phyloP scores from a whole-genome alignment of 2,329 filamentous ascomycete species.

The Curvularia eragrostidis region DNA sequence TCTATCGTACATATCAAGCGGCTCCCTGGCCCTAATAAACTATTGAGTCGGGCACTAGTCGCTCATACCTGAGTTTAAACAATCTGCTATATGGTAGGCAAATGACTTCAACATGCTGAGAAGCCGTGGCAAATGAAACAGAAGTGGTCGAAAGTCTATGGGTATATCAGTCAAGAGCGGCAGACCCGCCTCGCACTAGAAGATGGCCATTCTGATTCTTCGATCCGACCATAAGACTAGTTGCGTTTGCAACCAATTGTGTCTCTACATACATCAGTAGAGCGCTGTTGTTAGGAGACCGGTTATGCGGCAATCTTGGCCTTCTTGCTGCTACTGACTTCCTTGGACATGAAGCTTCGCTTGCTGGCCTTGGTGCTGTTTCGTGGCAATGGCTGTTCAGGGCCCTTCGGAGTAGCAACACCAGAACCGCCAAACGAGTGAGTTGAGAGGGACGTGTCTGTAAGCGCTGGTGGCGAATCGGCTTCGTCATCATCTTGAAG shows the following conservation, averaged over 20 bases:
- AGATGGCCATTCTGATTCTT: background rate
- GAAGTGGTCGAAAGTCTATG: background rate
- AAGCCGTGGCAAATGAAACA: background rate
- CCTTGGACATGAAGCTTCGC: constrained; percentile 10
- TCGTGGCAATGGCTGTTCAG: background rate
- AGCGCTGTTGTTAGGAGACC: constrained; percentile 10
- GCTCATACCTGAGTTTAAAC: background rate
- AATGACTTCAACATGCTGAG: background rate
- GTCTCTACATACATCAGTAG: background rate
- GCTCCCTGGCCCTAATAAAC: background rate
- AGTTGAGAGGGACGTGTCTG: constrained; percentile 35
- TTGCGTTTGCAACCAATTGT: background rate
- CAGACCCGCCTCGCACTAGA: too few relatives aligned
- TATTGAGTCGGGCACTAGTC: background rate
- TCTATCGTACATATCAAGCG: background rate
- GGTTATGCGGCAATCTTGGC: constrained; percentile 17
- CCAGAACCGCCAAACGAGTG: constrained; percentile 32
- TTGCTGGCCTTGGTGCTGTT: constrained; percentile 13
- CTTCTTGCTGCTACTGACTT: constrained; percentile 23
- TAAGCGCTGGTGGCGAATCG: constrained; percentile 35
- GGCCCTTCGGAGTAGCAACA: constrained; percentile 30
- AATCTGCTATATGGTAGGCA: background rate
- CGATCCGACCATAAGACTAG: background rate
- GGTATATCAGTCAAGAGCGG: background rate
- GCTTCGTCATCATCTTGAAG: constrained; percentile 23